Evolutionary conservation across 2,329 filamentous ascomycete genomes (phyloP).

Genomic region (Pseudogymnoascus sp.): DNA sequence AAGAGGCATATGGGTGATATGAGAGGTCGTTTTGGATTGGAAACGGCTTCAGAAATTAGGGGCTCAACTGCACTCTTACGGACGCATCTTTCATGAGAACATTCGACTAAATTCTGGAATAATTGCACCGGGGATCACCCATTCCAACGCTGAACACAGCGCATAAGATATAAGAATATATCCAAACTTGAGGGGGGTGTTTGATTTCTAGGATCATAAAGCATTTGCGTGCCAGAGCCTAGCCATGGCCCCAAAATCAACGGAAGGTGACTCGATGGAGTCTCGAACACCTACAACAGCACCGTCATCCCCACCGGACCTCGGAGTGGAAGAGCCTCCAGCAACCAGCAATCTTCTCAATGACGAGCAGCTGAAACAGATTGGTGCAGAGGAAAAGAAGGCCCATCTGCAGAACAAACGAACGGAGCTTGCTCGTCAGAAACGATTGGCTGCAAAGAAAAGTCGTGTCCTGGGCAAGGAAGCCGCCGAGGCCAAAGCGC

Average conservation of each 20-base stretch:
- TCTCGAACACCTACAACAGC: conserved; percentile 7
- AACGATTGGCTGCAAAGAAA: conserved; percentile 33
- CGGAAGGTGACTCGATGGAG: background rate
- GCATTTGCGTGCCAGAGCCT: background rate
- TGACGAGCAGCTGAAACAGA: conserved; percentile 21
- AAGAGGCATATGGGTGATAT: background rate
- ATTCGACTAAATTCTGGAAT: background rate
- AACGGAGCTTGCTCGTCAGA: conserved; percentile 29
- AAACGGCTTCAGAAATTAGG: background rate
- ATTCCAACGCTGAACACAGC: background rate
- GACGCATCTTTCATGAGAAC: background rate
- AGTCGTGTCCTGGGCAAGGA: conserved; percentile 43
- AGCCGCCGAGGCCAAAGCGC: conserved; percentile 51
- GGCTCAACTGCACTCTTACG: background rate
- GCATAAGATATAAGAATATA: background rate
- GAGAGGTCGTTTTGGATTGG: background rate
- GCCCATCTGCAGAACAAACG: conserved; percentile 42
- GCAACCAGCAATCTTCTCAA: background rate
- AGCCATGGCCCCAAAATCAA: background rate
- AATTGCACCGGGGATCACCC: background rate
- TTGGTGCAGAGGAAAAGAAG: conserved; percentile 39
- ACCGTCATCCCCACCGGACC: conserved; percentile 5
- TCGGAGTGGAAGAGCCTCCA: conserved; percentile 3
- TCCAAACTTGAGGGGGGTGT: background rate
- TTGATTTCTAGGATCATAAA: background rate